Percentiles rank a stretch among this genome's conserved stretches.
phyloP scores from a whole-genome alignment of 352 stramenopile species.

The Pythium graminicola region DNA sequence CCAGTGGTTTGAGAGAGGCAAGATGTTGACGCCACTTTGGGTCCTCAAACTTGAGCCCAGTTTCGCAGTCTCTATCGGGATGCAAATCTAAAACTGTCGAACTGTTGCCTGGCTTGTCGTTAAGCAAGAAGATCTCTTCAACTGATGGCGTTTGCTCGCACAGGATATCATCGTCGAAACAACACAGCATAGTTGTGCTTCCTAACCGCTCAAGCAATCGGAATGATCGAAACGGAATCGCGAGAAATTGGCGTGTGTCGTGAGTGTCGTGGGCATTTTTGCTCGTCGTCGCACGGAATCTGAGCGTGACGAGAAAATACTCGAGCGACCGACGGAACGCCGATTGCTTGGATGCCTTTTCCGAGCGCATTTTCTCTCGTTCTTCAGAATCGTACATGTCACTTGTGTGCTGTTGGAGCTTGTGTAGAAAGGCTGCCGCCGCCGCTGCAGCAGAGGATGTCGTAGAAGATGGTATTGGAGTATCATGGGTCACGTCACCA shows the following conservation, averaged over 20 bases:
- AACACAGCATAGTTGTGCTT: slow-evolving; percentile 84
- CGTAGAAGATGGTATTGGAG: not conserved
- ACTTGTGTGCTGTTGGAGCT: slow-evolving; percentile 22
- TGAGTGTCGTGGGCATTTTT: slow-evolving; percentile 40
- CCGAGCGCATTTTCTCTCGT: slow-evolving; percentile 67
- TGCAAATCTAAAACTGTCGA: slow-evolving; percentile 74
- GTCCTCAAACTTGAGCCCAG: slow-evolving; percentile 81
- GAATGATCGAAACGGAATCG: slow-evolving; percentile 69
- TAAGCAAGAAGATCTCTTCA: slow-evolving; percentile 83
- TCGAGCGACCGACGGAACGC: slow-evolving; percentile 59
- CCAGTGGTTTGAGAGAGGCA: slow-evolving; percentile 71
- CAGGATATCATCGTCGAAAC: slow-evolving; percentile 83
- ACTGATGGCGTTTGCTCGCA: slow-evolving; percentile 72
- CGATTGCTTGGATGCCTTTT: slow-evolving; percentile 57
- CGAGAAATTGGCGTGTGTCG: slow-evolving; percentile 27
- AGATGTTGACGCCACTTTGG: slow-evolving; percentile 79
- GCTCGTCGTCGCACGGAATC: slow-evolving; percentile 55
- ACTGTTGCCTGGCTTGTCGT: slow-evolving; percentile 52
- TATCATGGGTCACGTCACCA: not conserved
- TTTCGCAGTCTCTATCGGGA: slow-evolving; percentile 60
- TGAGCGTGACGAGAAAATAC: slow-evolving; percentile 66
- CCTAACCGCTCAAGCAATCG: slow-evolving; percentile 72
- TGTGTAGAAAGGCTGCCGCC: slow-evolving; percentile 1
- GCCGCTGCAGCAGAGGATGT: not conserved
- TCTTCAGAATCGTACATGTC: slow-evolving; percentile 83